These are phyloP conservation scores for Scutellaria baicalensis DNA, from an alignment of 257 asterid genomes.

Conservation along the genomic window DNA sequence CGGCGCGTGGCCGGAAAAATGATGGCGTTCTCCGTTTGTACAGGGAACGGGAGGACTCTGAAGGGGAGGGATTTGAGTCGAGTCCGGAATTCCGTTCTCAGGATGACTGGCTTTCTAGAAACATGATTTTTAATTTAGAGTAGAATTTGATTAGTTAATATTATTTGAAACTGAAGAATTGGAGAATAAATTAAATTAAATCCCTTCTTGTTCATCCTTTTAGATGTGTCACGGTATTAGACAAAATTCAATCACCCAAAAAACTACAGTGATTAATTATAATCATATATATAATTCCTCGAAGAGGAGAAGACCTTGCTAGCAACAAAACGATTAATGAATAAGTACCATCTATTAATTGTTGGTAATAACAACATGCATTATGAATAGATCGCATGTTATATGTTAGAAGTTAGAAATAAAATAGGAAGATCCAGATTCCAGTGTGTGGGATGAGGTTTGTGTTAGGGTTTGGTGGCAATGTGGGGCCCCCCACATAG, in stretches of 20 bases:
- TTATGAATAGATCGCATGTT: neutral
- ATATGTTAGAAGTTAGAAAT: neutral
- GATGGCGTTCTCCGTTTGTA: conserved; percentile 71
- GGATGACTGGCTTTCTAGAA: conserved; percentile 83
- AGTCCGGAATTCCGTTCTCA: conserved; percentile 59
- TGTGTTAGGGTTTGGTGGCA: conserved; percentile 21
- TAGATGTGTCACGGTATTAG: conserved; percentile 1
- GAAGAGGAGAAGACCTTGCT: too few species aligned
- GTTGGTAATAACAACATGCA: neutral
- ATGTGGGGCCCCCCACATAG: neutral
- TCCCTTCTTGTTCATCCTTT: neutral
- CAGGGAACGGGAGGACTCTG: conserved; percentile 69
- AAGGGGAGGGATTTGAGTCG: conserved; percentile 73
- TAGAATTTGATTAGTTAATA: neutral
- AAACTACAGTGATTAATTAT: conserved; percentile 2
- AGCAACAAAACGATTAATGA: too few species aligned
- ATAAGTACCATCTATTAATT: too few species aligned
- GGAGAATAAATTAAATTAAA: neutral
- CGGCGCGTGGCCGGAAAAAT: conserved; percentile 60
- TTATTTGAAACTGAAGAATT: neutral
- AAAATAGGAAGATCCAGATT: conserved; percentile 18
- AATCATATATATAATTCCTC: too few species aligned
- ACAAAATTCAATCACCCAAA: neutral
- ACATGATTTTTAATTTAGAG: conserved; percentile 16
- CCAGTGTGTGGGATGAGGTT: conserved; percentile 37